These are phyloP conservation scores for Hypoxylon sp. DNA, from an alignment of 2,329 filamentous ascomycete genomes.

Conservation along the genomic window DNA sequence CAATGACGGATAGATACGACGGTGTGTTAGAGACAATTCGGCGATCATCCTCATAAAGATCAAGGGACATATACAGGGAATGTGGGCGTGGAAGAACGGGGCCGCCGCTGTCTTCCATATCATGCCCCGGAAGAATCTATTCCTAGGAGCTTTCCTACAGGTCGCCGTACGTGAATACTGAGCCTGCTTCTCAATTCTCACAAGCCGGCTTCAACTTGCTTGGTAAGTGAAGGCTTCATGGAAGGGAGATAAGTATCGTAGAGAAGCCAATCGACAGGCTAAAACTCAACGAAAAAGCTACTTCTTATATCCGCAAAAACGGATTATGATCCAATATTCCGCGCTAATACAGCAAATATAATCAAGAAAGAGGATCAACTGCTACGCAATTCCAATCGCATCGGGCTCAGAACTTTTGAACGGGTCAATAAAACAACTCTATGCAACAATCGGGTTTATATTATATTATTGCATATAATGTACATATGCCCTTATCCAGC, in stretches of 20 bases:
- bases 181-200: not conserved
- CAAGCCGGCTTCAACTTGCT: not conserved
- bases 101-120: not conserved
- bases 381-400: not conserved
- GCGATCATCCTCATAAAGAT: not conserved
- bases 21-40: not conserved
- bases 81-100: not conserved
- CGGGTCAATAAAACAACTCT: too few relatives aligned
- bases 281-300: too few relatives aligned
- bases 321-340: not conserved
- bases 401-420: not conserved
- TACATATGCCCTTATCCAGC: conserved; percentile 3
- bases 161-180: not conserved
- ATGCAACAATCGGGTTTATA: not conserved
- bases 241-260: not conserved
- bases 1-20: conserved; percentile 22
- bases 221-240: not conserved
- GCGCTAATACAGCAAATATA: not conserved
- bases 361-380: conserved; percentile 1
- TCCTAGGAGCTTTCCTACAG: not conserved
- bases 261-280: not conserved
- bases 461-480: not conserved
- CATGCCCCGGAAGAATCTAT: not conserved
- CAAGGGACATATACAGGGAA: not conserved
- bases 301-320: not conserved